phyloP scores from a whole-genome alignment of 306 rosid species.

The Vachellia collinsii region DNA sequence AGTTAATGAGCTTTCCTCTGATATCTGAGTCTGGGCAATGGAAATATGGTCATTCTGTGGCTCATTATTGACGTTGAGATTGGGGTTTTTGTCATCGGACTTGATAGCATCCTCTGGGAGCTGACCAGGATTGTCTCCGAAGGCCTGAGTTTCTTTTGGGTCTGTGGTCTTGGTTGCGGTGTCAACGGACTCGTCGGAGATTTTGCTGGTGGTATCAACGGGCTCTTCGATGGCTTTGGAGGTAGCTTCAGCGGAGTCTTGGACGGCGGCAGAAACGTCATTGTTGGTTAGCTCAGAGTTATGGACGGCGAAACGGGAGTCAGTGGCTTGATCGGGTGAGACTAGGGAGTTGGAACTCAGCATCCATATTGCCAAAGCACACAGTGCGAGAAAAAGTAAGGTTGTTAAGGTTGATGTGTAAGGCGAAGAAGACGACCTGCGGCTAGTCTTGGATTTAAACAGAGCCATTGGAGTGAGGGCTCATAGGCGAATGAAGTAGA shows the following conservation, averaged over 20 bases:
- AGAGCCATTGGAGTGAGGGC: constrained; percentile 45
- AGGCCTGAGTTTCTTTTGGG: constrained; percentile 34
- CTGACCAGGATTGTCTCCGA: constrained; percentile 76
- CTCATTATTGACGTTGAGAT: not conserved
- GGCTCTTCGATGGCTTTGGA: constrained; percentile 10
- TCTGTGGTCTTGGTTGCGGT: constrained; percentile 16
- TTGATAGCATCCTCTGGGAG: constrained; percentile 81
- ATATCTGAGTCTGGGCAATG: constrained; percentile 23
- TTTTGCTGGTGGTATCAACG: not conserved
- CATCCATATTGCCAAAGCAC: constrained; percentile 78
- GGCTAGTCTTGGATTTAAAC: constrained; percentile 51
- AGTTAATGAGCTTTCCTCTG: constrained; percentile 44
- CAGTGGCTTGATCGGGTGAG: constrained; percentile 34
- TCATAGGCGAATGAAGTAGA: not conserved
- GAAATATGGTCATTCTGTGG: constrained; percentile 27
- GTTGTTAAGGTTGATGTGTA: constrained; percentile 63
- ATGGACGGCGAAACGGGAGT: constrained; percentile 30
- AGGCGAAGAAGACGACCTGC: constrained; percentile 62
- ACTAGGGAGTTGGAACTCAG: constrained; percentile 52
- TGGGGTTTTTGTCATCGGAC: constrained; percentile 36
- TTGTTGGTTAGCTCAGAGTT: constrained; percentile 3
- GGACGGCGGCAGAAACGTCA: constrained; percentile 27
- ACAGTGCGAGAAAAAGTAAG: constrained; percentile 55
- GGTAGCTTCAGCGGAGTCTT: constrained; percentile 5
- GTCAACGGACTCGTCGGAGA: constrained; percentile 1